Evolutionary conservation across 2,329 filamentous ascomycete genomes (phyloP).

Genomic region (Neofusicoccum sp.): DNA sequence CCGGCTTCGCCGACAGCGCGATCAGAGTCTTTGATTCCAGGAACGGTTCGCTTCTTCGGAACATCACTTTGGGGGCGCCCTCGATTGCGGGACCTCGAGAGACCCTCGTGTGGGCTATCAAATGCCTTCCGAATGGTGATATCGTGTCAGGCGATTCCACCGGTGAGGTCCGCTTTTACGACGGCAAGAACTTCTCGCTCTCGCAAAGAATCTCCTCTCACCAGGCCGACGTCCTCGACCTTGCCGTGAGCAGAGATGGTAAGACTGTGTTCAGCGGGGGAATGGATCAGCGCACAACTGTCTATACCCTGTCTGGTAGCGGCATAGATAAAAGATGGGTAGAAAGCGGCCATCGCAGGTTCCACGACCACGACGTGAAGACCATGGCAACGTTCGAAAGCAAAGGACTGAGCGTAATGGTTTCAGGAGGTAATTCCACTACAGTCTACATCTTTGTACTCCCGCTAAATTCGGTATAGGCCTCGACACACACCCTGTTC

Average conservation of each 20-base stretch:
- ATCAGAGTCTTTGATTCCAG: slow-evolving; percentile 88
- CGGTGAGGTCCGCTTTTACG: slow-evolving; percentile 91
- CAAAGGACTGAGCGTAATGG: slow-evolving; percentile 78
- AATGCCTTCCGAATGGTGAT: slow-evolving; percentile 81
- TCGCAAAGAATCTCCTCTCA: slow-evolving; percentile 84
- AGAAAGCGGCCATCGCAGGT: slow-evolving; percentile 81
- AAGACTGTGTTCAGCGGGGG: slow-evolving; percentile 84
- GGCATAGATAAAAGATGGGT: slow-evolving; percentile 62
- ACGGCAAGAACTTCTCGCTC: slow-evolving; percentile 88
- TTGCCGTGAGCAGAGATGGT: slow-evolving; percentile 81
- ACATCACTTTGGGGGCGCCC: slow-evolving; percentile 84
- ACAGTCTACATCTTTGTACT: slow-evolving; percentile 15
- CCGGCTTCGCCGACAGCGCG: slow-evolving; percentile 95
- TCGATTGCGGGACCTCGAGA: slow-evolving; percentile 77
- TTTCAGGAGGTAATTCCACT: slow-evolving; percentile 75
- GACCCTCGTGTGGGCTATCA: slow-evolving; percentile 91
- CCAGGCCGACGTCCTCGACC: slow-evolving; percentile 84
- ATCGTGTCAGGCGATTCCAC: slow-evolving; percentile 95
- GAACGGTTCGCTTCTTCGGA: slow-evolving; percentile 73
- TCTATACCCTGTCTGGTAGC: slow-evolving; percentile 66
- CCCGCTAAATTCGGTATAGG: slow-evolving; percentile 55
- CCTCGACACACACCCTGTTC: slow-evolving; percentile 80
- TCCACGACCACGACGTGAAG: slow-evolving; percentile 95
- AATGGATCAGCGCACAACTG: slow-evolving; percentile 84
- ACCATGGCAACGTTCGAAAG: slow-evolving; percentile 89